phyloP scores from a whole-genome alignment of 139 green algal species.

The Yamagishiella unicocca region DNA sequence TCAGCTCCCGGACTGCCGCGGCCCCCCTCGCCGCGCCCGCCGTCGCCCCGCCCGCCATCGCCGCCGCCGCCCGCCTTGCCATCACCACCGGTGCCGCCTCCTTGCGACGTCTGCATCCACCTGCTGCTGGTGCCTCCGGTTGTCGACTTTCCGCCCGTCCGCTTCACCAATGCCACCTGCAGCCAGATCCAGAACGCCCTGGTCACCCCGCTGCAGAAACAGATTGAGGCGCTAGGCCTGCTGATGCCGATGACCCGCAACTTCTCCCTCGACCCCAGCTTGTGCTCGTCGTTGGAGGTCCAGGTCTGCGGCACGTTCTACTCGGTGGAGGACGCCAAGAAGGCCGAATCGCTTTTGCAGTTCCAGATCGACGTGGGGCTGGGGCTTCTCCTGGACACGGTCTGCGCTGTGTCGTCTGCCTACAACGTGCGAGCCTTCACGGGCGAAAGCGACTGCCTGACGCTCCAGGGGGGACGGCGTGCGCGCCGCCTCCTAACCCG shows the following conservation, averaged over 20 bases:
- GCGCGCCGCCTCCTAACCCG: background rate
- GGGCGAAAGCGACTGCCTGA: background rate
- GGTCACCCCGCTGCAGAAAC: background rate
- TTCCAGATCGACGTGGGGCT: background rate
- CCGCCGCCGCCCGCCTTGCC: no score
- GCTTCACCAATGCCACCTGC: background rate
- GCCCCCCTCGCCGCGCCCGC: background rate
- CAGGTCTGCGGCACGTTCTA: background rate
- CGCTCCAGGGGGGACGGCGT: background rate
- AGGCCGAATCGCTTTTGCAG: background rate
- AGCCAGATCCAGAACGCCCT: background rate
- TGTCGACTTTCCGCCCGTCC: background rate
- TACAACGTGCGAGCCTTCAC: background rate
- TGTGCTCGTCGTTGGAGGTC: background rate
- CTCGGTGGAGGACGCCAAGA: background rate
- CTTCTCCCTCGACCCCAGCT: background rate
- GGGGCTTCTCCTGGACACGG: background rate
- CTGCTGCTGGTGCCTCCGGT: background rate
- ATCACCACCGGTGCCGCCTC: background rate
- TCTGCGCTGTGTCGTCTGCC: background rate
- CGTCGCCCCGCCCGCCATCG: background rate
- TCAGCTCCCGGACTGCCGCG: background rate
- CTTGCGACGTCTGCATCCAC: background rate
- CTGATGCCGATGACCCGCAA: background rate
- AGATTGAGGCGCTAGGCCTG: background rate